A percentile compares a stretch with the other conserved stretches of the same genome.
These are phyloP conservation scores for Debaryomycetaceae sp. DNA, from an alignment of 1,139 yeast genomes.

Conservation along the genomic window DNA sequence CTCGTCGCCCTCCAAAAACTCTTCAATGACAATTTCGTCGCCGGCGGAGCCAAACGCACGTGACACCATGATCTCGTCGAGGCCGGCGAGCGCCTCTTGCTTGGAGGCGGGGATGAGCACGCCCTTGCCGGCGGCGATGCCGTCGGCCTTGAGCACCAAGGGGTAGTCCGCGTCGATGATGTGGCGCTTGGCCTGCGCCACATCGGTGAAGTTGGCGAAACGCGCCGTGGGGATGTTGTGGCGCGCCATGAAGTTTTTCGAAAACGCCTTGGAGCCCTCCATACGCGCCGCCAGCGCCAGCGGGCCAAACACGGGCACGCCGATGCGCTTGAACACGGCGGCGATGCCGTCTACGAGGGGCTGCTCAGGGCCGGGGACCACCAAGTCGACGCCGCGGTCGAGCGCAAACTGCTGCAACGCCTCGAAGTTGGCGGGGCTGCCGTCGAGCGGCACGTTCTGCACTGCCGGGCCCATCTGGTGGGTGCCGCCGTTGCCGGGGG, in stretches of 20 bases:
- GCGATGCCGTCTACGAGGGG: slow-evolving; percentile 94
- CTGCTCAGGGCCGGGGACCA: slow-evolving; percentile 98
- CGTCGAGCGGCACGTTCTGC: slow-evolving; percentile 61
- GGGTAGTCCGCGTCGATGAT: slow-evolving; percentile 63
- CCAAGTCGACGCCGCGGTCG: slow-evolving; percentile 65
- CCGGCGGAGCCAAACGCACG: slow-evolving; percentile 92
- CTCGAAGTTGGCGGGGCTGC: slow-evolving; percentile 54
- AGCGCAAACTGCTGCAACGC: slow-evolving; percentile 65
- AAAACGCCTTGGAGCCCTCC: slow-evolving; percentile 97
- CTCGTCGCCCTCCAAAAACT: slow-evolving; percentile 94
- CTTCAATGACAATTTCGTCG: slow-evolving; percentile 94
- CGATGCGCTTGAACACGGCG: slow-evolving; percentile 63
- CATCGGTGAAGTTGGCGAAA: slow-evolving; percentile 75
- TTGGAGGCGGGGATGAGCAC: slow-evolving; percentile 85
- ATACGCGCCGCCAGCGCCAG: slow-evolving; percentile 81
- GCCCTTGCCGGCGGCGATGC: slow-evolving; percentile 98
- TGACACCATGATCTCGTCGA: slow-evolving; percentile 85
- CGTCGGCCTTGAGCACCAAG: slow-evolving; percentile 94
- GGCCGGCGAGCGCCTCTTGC: slow-evolving; percentile 80
- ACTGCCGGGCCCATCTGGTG: slow-evolving; percentile 54
- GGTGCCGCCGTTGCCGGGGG: slow-evolving; percentile 98
- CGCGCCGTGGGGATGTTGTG: slow-evolving; percentile 93
- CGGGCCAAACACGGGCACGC: slow-evolving; percentile 97
- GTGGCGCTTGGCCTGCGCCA: slow-evolving; percentile 69
- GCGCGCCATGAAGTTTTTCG: slow-evolving; percentile 89